phyloP scores from a whole-genome alignment of 768 basidiomycete genomes.

The Coprinopsis marcescibilis region DNA sequence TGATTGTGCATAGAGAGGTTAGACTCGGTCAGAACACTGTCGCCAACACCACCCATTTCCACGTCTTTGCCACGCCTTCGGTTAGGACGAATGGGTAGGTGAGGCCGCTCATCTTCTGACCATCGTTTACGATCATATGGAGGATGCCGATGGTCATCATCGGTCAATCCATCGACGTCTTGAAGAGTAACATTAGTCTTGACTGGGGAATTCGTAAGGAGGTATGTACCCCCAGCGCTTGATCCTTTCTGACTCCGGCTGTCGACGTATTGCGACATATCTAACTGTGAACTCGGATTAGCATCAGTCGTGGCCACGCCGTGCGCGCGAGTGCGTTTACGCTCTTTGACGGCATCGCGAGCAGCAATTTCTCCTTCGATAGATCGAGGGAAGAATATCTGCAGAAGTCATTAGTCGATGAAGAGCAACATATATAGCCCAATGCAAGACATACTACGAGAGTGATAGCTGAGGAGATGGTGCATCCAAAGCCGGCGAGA shows the following conservation, averaged over 20 bases:
- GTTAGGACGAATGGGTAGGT: constrained; percentile 34
- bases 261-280: constrained; percentile 15
- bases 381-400: constrained; percentile 86
- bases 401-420: not conserved
- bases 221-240: constrained; percentile 23
- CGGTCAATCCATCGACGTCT: constrained; percentile 17
- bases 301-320: constrained; percentile 21
- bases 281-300: constrained; percentile 15
- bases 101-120: constrained; percentile 25
- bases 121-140: constrained; percentile 13
- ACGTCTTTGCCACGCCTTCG: constrained; percentile 34
- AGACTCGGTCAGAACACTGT: constrained; percentile 28
- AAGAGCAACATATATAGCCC: not conserved
- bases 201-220: constrained; percentile 30
- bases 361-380: constrained; percentile 58
- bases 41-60: constrained; percentile 28
- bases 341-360: constrained; percentile 40
- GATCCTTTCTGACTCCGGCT: not conserved
- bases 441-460: constrained; percentile 47
- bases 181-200: constrained; percentile 21
- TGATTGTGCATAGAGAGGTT: constrained; percentile 40
- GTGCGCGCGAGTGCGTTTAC: constrained; percentile 28
- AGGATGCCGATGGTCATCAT: constrained; percentile 5
- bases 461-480: constrained; percentile 68
- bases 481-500: constrained; percentile 51